Conservation (phyloP, 2,329 filamentous ascomycete species). For the Ceratocystis alfenasii region DNA sequence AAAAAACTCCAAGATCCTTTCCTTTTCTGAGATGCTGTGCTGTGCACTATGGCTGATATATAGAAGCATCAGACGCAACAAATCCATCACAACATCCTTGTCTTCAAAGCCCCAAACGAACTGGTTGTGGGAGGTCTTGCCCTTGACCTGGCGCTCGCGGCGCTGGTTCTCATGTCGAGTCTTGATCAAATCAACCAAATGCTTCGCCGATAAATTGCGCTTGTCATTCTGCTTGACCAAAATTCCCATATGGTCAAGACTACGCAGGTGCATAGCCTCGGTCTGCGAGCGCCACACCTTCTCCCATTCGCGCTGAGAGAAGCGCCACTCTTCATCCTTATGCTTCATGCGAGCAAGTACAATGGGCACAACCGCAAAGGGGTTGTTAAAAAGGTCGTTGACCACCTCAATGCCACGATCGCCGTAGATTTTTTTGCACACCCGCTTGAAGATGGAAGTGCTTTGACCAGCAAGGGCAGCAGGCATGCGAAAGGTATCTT, state of each 20-base stretch:
- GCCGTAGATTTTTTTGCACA: constrained; percentile 95
- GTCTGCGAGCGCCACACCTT: constrained; percentile 98
- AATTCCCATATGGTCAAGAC: constrained; percentile 91
- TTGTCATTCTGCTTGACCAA: constrained; percentile 82
- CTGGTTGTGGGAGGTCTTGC: constrained; percentile 55
- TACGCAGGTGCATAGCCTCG: constrained; percentile 87
- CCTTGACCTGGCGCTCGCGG: constrained; percentile 52
- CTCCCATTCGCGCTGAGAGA: constrained; percentile 94
- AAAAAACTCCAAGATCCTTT: constrained; percentile 62
- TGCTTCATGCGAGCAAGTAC: constrained; percentile 83
- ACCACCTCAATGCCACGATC: constrained; percentile 78
- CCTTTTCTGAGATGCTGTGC: constrained; percentile 60
- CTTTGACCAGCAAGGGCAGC: constrained; percentile 80
- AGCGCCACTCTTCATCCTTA: constrained; percentile 95
- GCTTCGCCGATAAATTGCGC: constrained; percentile 79
- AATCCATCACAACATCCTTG: constrained; percentile 52
- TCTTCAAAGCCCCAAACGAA: constrained; percentile 65
- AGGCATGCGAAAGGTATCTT: constrained; percentile 65
- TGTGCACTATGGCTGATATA: constrained; percentile 57
- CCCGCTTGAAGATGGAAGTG: constrained; percentile 90
- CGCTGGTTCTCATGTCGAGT: constrained; percentile 86
- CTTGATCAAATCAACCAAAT: constrained; percentile 80
- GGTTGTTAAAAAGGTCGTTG: constrained; percentile 70
- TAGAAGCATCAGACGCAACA: constrained; percentile 50
- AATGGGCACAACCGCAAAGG: constrained; percentile 78